Percentiles rank a stretch among this genome's conserved stretches.
Evolutionary conservation across 2,329 filamentous ascomycete species (phyloP).

Genomic region (Aspergillus carbonarius): DNA sequence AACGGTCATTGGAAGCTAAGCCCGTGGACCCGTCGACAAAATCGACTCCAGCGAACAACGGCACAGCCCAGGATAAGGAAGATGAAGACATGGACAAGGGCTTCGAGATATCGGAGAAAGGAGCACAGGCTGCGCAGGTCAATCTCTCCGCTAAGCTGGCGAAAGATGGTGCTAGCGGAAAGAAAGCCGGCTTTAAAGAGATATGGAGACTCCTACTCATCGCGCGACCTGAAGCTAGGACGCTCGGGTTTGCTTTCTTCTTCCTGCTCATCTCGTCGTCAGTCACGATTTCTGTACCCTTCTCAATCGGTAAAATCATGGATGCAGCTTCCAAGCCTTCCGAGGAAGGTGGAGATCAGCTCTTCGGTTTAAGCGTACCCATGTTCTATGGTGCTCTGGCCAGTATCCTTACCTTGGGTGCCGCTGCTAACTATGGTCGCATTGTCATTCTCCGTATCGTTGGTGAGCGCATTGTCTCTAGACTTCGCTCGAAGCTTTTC

Average conservation of each 20-base stretch:
- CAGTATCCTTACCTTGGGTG: constrained; percentile 75
- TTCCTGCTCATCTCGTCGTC: constrained; percentile 85
- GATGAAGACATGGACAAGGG: constrained; percentile 58
- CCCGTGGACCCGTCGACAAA: constrained; percentile 18
- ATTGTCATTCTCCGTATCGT: constrained; percentile 92
- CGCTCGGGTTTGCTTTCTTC: constrained; percentile 74
- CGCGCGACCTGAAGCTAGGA: constrained; percentile 77
- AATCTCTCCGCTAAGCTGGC: constrained; percentile 85
- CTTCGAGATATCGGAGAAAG: constrained; percentile 77
- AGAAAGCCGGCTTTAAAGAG: constrained; percentile 66
- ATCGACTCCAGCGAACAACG: constrained; percentile 25
- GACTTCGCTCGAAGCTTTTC: constrained; percentile 85
- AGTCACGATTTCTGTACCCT: constrained; percentile 94
- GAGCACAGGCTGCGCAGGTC: constrained; percentile 80
- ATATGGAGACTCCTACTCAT: constrained; percentile 87
- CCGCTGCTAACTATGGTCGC: constrained; percentile 86
- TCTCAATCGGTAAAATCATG: constrained; percentile 93
- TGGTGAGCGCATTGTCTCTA: constrained; percentile 88
- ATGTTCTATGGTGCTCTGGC: constrained; percentile 87
- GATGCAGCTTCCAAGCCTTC: constrained; percentile 80
- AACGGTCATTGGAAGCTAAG: constrained; percentile 28
- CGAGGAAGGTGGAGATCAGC: constrained; percentile 57
- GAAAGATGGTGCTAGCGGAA: constrained; percentile 65
- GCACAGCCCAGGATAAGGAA: constrained; percentile 41
- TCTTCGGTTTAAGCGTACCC: constrained; percentile 80